These are phyloP conservation scores for Salix udensis DNA, from an alignment of 345 rosid genomes.

Conservation along the genomic window DNA sequence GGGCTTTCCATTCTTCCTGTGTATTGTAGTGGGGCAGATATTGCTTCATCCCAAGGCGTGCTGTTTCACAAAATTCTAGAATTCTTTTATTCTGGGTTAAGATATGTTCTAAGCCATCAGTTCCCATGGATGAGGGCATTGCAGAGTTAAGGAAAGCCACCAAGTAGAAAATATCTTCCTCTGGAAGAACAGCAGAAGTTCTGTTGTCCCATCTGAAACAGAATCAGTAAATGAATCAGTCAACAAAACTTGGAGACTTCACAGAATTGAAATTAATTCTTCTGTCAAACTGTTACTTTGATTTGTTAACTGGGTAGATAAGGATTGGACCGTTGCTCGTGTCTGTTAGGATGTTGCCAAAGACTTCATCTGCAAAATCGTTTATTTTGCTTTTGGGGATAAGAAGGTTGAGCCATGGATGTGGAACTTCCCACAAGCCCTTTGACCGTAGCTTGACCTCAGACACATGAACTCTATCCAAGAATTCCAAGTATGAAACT, in stretches of 20 bases:
- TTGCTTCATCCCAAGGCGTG: slow-evolving; percentile 67
- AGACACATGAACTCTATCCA: slow-evolving; percentile 86
- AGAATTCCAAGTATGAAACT: slow-evolving; percentile 69
- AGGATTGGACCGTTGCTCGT: slow-evolving; percentile 95
- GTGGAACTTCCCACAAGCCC: slow-evolving; percentile 97
- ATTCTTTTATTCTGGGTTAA: slow-evolving; percentile 62
- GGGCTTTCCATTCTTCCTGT: slow-evolving; percentile 73
- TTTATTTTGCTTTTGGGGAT: slow-evolving; percentile 71
- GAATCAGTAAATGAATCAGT: slow-evolving; percentile 19
- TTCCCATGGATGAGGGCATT: slow-evolving; percentile 65
- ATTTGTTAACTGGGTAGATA: slow-evolving; percentile 82
- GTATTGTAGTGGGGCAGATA: slow-evolving; percentile 80
- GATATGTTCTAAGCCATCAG: slow-evolving; percentile 64
- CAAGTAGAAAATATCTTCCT: slow-evolving; percentile 80
- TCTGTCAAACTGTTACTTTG: slow-evolving; percentile 53
- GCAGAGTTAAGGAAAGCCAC: slow-evolving; percentile 94
- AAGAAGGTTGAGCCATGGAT: slow-evolving; percentile 96
- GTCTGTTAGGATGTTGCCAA: slow-evolving; percentile 68
- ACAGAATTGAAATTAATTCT: not conserved
- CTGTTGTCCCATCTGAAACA: slow-evolving; percentile 88
- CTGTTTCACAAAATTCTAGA: slow-evolving; percentile 57
- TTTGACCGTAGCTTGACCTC: slow-evolving; percentile 75
- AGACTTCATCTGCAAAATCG: slow-evolving; percentile 65
- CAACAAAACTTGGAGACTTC: slow-evolving; percentile 5
- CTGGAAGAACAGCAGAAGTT: slow-evolving; percentile 83